These are phyloP conservation scores for Avena sativa DNA, from an alignment of 176 grass and related monocot species.

Conservation along the genomic window DNA sequence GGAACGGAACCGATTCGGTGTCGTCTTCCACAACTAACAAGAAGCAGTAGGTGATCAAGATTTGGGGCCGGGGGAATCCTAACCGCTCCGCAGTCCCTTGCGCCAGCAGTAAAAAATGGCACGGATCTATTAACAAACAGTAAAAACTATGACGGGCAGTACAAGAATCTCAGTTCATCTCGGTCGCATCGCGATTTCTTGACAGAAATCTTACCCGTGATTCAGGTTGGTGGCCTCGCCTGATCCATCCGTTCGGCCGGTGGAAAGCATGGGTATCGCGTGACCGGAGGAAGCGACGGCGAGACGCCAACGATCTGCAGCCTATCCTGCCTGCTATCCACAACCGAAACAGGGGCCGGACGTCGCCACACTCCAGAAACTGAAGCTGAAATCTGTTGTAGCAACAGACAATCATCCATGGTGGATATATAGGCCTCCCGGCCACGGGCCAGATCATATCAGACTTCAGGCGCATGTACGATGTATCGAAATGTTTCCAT, in stretches of 20 bases:
- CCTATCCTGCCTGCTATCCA: conserved; percentile 32
- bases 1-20: neutral
- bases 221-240: neutral
- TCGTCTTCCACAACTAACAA: neutral
- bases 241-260: neutral
- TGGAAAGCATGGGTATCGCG: conserved; percentile 24
- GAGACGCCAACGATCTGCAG: conserved; percentile 20
- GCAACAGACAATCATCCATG: neutral
- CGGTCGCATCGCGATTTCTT: neutral
- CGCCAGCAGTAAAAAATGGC: neutral
- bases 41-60: no score
- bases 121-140: neutral
- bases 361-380: neutral
- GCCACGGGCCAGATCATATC: neutral
- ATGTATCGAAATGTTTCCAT: conserved; percentile 20
- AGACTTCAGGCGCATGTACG: neutral
- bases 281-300: conserved; percentile 27
- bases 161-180: neutral
- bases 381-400: neutral
- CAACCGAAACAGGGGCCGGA: neutral
- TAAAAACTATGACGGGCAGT: neutral
- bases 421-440: neutral
- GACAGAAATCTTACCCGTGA: neutral
- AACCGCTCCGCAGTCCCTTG: neutral
- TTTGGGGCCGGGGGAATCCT: neutral